phyloP scores from a whole-genome alignment of 2,329 filamentous ascomycete species.

The Penicillium sp. region DNA sequence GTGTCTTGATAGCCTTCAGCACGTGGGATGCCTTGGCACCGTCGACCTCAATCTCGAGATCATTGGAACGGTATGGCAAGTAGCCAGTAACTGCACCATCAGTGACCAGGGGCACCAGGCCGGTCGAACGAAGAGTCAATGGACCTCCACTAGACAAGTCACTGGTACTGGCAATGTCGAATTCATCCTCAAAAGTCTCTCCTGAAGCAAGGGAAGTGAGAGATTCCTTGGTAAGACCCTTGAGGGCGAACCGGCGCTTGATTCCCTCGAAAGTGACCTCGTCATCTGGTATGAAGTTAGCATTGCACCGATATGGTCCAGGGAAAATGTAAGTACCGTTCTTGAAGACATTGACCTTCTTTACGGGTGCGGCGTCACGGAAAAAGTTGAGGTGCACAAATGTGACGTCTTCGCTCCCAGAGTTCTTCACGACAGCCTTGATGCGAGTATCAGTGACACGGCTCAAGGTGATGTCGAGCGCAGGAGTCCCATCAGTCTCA shows the following conservation, averaged over 20 bases:
- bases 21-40: slow-evolving; percentile 53
- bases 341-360: slow-evolving; percentile 34
- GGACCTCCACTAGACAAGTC: slow-evolving; percentile 50
- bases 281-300: slow-evolving; percentile 20
- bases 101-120: slow-evolving; percentile 56
- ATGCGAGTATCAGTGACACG: slow-evolving; percentile 31
- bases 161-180: slow-evolving; percentile 34
- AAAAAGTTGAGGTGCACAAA: slow-evolving; percentile 39
- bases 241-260: slow-evolving; percentile 24
- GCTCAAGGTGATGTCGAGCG: slow-evolving; percentile 32
- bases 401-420: slow-evolving; percentile 29
- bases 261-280: slow-evolving; percentile 34
- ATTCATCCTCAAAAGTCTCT: slow-evolving; percentile 29
- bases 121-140: slow-evolving; percentile 56
- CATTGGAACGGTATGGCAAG: slow-evolving; percentile 59
- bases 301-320: background rate
- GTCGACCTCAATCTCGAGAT: slow-evolving; percentile 56
- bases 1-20: slow-evolving; percentile 43
- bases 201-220: slow-evolving; percentile 30
- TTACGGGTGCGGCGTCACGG: slow-evolving; percentile 31
- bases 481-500: slow-evolving; percentile 11
- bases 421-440: slow-evolving; percentile 37
- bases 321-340: slow-evolving; percentile 20
- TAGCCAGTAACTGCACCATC: slow-evolving; percentile 53
- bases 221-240: slow-evolving; percentile 26